Conservation (phyloP, 2,329 filamentous ascomycete genomes). For the Fusarium hostae region DNA sequence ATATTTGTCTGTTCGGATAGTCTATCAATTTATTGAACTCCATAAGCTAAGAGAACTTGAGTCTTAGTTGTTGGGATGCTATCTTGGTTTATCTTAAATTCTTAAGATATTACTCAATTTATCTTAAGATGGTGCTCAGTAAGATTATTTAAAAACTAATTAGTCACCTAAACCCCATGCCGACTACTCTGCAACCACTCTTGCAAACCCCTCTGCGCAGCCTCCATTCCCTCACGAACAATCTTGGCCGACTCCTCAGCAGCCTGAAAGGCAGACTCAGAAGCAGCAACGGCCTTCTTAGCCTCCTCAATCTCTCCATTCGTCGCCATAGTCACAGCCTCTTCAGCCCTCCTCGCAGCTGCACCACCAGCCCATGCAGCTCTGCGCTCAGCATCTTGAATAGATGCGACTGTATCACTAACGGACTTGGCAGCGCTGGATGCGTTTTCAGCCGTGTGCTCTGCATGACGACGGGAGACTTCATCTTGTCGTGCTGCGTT, state of each 20-base stretch:
- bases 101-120: no score
- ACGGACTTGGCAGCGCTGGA: background rate
- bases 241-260: conserved; percentile 14
- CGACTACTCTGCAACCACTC: conserved; percentile 31
- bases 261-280: conserved; percentile 11
- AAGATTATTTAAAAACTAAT: no score
- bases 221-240: conserved; percentile 21
- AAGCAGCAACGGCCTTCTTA: conserved; percentile 5
- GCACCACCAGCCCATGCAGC: conserved; percentile 20
- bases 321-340: conserved; percentile 14
- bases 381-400: conserved; percentile 20
- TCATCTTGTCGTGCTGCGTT: conserved; percentile 18
- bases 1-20: no score
- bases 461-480: background rate
- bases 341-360: conserved; percentile 14
- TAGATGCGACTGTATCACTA: background rate
- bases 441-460: conserved; percentile 9
- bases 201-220: conserved; percentile 20
- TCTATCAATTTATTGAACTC: no score
- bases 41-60: no score
- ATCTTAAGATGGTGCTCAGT: no score
- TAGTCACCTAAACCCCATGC: conserved; percentile 6
- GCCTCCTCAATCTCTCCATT: conserved; percentile 23
- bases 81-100: no score
- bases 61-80: no score